Evolutionary conservation across 2,329 filamentous ascomycete species (phyloP).

Genomic region (Xylariaceae sp.): DNA sequence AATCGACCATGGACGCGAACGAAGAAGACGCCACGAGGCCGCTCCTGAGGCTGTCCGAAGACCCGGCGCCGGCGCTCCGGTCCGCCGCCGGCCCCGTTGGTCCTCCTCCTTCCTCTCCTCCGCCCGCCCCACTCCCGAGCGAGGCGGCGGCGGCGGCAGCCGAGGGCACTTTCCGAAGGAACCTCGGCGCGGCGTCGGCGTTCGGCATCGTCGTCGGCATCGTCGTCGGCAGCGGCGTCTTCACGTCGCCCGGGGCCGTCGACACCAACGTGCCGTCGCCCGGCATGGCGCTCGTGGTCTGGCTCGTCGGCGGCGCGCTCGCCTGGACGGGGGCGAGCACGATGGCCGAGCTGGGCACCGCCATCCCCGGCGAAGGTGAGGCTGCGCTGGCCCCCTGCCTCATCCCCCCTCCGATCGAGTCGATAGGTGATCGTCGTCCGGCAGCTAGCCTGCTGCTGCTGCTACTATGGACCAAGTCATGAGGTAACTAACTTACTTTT

Average conservation of each 20-base stretch:
- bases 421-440: too few species aligned
- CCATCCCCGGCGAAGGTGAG: slow-evolving; percentile 52
- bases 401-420: too few species aligned
- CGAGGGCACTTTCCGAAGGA: slow-evolving; percentile 19
- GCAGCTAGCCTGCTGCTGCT: too few species aligned
- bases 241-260: slow-evolving; percentile 56
- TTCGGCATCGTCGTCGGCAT: slow-evolving; percentile 57
- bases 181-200: slow-evolving; percentile 23
- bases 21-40: too few species aligned
- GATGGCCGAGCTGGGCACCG: slow-evolving; percentile 55
- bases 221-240: slow-evolving; percentile 58
- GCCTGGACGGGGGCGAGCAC: slow-evolving; percentile 58
- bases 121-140: neutral
- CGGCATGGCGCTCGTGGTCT: slow-evolving; percentile 48
- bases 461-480: too few species aligned
- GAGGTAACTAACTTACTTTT: too few species aligned
- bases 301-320: slow-evolving; percentile 53
- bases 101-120: too few species aligned
- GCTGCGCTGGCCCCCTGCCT: too few species aligned
- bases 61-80: too few species aligned
- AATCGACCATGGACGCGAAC: too few species aligned
- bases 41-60: too few species aligned
- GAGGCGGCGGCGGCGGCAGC: slow-evolving; percentile 3
- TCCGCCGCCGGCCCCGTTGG: too few species aligned
- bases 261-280: slow-evolving; percentile 58